A percentile compares a stretch with the other conserved stretches of the same genome.
phyloP scores from a whole-genome alignment of 345 rosid genomes.

The Draba incana region DNA sequence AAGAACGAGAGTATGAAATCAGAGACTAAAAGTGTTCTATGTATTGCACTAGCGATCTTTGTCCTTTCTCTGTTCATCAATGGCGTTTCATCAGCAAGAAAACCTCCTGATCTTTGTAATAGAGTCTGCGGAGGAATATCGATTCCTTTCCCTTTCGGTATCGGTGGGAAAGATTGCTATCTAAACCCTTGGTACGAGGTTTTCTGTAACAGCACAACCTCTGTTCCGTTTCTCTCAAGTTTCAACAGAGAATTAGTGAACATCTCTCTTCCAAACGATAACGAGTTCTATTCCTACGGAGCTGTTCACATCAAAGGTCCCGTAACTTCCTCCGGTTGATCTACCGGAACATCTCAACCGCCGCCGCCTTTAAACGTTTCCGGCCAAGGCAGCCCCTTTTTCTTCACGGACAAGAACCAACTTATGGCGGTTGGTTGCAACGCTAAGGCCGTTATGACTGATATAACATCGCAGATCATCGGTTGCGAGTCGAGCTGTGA shows the following conservation, averaged over 20 bases:
- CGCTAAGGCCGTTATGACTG: slow-evolving; percentile 11
- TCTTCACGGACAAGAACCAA: slow-evolving; percentile 37
- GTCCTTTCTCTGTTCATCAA: slow-evolving; percentile 30
- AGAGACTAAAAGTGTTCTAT: too few relatives aligned
- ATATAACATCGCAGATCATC: slow-evolving; percentile 22
- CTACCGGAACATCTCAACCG: not conserved
- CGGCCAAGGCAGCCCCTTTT: slow-evolving; percentile 39
- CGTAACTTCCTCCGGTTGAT: slow-evolving; percentile 34
- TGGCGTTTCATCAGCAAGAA: slow-evolving; percentile 34
- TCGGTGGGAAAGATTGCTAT: slow-evolving; percentile 35
- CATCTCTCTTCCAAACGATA: not conserved
- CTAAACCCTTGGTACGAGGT: slow-evolving; percentile 43
- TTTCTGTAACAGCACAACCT: slow-evolving; percentile 26
- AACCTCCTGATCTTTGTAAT: slow-evolving; percentile 33
- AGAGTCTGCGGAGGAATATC: slow-evolving; percentile 34
- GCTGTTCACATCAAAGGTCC: slow-evolving; percentile 37
- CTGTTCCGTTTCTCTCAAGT: slow-evolving; percentile 34
- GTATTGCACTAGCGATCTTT: not conserved
- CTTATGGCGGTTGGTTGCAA: slow-evolving; percentile 51
- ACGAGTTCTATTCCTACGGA: slow-evolving; percentile 2
- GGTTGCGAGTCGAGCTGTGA: slow-evolving; percentile 52
- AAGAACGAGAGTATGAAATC: not conserved
- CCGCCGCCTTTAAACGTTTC: slow-evolving; percentile 26
- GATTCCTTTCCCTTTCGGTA: slow-evolving; percentile 38
- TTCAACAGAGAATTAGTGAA: slow-evolving; percentile 36